Conservation (phyloP, 306 rosid genomes). For the Quercus cerris region DNA sequence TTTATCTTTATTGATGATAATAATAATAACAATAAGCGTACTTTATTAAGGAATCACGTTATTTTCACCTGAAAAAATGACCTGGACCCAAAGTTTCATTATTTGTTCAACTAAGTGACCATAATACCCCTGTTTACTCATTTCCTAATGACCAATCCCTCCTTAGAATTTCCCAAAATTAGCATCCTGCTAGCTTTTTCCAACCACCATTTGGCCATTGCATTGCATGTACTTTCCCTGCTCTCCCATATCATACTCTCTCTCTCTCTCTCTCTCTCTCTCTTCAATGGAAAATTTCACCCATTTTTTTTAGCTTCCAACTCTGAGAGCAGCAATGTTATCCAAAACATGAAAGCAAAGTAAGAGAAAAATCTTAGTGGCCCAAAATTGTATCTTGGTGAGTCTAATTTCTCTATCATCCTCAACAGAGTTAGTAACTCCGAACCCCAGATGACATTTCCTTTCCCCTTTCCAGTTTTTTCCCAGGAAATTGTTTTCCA, state of each 20-base stretch:
- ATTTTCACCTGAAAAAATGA: too few species aligned
- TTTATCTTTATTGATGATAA: too few species aligned
- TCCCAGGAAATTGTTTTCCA: neutral
- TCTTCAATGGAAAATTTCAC: too few species aligned
- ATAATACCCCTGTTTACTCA: neutral
- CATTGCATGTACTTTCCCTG: neutral
- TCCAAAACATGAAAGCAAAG: neutral
- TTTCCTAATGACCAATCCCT: neutral
- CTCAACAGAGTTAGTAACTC: neutral
- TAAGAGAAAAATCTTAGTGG: neutral
- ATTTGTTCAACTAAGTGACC: neutral
- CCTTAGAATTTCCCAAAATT: neutral
- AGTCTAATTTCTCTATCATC: neutral
- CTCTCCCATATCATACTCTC: neutral
- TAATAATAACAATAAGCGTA: too few species aligned
- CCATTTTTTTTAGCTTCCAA: neutral
- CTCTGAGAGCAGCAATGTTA: neutral
- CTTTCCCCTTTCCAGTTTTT: neutral
- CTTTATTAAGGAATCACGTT: too few species aligned
- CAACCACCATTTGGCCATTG: slow-evolving; percentile 1
- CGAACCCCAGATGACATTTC: neutral
- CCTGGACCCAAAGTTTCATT: too few species aligned
- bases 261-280: too few species aligned
- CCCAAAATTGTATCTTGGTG: neutral
- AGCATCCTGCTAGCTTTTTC: neutral